Base-by-base conservation (phyloP, 768 basidiomycete genomes). In the Cytidiella melzeri region DNA sequence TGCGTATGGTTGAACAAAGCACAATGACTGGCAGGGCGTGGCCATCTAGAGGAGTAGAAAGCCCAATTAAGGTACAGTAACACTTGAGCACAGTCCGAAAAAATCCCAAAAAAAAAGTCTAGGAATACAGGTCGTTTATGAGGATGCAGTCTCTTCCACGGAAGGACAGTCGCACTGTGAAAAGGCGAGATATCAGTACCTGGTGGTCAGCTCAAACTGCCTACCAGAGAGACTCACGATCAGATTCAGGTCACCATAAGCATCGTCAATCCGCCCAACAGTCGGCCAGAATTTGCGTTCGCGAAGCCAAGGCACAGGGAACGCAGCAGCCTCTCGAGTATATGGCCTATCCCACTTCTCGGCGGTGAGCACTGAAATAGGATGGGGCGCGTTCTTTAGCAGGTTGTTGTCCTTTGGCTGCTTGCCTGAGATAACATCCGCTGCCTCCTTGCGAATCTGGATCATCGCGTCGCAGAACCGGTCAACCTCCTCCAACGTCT, bases 391-490 rank as follows among this genome's bases (percentile, higher is more conserved):
- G 61, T 98, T 95, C 65, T 84, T 91, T 53, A 99, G 73, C 15
- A 95, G 66, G 64, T 99, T 99, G 70, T 92, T 90, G 55, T 89
- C 90, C 63, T 76, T 85, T 2, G 92, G 88, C 64, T 95, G 92
- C 61, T 84, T 85, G 42, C 95, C 96, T 15, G 76, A 69, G 39
- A 87, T 78, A 58, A 99, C 78, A 42, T 94, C 90, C 48, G 94
- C 84, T 0, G 83, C 93, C 67, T 99, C 96, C 58, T 81, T 72
- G 43, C 94, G 87, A 56, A 99, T 99, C 55, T 87, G 80, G 55
- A 99, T 94, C 92, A 98, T 96, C 19, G 96, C 95, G 57, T 98
- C 92, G 68, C 95, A 96, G 74, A 99, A 98, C 61, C 85, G 79
- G 61, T 98, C 92, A 45, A 98, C 79, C 65, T 97, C 95, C 53